These are phyloP conservation scores for Kurtzmaniella quercitrusa DNA, from an alignment of 1,139 yeast genomes.

Conservation along the genomic window DNA sequence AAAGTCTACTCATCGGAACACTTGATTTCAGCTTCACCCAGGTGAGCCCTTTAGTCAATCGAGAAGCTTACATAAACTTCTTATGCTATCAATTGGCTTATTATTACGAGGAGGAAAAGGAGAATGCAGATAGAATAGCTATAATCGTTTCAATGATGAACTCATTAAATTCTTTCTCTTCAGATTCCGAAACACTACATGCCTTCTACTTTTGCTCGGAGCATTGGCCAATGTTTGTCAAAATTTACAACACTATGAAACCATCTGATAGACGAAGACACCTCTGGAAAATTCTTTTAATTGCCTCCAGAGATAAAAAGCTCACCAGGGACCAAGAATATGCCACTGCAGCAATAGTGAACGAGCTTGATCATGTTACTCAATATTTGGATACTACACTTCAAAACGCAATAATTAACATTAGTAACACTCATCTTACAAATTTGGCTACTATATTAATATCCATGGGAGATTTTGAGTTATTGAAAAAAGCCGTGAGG, in stretches of 20 bases:
- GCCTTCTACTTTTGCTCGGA: conserved; percentile 19
- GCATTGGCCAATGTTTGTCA: conserved; percentile 19
- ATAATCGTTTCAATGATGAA: conserved; percentile 16
- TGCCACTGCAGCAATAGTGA: neutral
- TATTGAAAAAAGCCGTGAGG: conserved; percentile 10
- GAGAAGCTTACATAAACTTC: neutral
- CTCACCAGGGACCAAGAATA: conserved; percentile 2
- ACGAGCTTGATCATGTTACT: neutral
- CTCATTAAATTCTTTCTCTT: conserved; percentile 23
- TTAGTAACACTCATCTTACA: neutral
- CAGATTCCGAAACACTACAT: conserved; percentile 17
- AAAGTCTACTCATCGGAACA: neutral
- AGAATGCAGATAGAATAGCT: conserved; percentile 12
- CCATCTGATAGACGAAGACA: conserved; percentile 23
- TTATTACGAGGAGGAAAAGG: neutral
- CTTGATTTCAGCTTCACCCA: neutral
- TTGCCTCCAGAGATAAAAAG: neutral
- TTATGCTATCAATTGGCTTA: neutral
- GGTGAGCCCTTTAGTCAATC: neutral
- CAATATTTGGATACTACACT: conserved; percentile 4
- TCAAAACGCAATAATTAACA: neutral
- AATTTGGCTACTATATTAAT: neutral
- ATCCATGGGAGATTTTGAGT: neutral
- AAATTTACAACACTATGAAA: conserved; percentile 19
- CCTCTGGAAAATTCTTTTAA: conserved; percentile 12